phyloP scores from a whole-genome alignment of 805 yeast species.

The Middelhovenomyces tepae region DNA sequence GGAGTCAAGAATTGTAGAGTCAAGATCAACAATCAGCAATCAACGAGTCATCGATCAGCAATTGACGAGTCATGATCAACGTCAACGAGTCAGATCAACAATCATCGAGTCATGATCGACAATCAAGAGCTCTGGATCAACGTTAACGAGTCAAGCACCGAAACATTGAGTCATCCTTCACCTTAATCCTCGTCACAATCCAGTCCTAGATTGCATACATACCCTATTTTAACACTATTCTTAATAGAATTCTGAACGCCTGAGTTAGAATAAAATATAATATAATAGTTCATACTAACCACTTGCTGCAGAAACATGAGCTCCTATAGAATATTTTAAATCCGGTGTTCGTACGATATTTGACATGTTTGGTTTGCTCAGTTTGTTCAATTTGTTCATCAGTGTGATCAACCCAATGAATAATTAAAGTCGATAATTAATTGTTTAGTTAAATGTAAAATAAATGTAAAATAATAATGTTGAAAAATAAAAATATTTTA shows the following conservation, averaged over 20 bases:
- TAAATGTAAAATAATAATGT: neutral
- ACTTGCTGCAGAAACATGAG: slow-evolving; percentile 79
- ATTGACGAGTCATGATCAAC: too few species aligned
- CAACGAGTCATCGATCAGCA: neutral
- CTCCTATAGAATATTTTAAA: slow-evolving; percentile 40
- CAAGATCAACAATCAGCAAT: too few species aligned
- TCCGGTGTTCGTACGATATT: neutral
- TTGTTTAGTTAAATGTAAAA: slow-evolving; percentile 4
- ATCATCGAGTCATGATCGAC: too few species aligned
- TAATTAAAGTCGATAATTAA: slow-evolving; percentile 6
- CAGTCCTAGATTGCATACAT: slow-evolving; percentile 1
- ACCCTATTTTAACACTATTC: slow-evolving; percentile 45
- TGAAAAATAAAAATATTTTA: neutral
- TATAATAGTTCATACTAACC: slow-evolving; percentile 34
- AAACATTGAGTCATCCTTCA: slow-evolving; percentile 18
- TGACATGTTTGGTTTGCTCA: neutral
- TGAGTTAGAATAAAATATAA: neutral
- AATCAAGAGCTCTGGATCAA: too few species aligned
- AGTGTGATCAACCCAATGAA: neutral
- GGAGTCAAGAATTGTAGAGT: too few species aligned
- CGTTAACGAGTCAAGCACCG: too few species aligned
- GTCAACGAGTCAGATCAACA: too few species aligned
- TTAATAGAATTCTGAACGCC: slow-evolving; percentile 57
- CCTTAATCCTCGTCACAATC: neutral
- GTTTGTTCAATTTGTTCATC: neutral